A percentile compares a stretch with the other conserved stretches of the same genome.
Conservation (phyloP, 75 land plant species). For the Azolla pinnata region DNA sequence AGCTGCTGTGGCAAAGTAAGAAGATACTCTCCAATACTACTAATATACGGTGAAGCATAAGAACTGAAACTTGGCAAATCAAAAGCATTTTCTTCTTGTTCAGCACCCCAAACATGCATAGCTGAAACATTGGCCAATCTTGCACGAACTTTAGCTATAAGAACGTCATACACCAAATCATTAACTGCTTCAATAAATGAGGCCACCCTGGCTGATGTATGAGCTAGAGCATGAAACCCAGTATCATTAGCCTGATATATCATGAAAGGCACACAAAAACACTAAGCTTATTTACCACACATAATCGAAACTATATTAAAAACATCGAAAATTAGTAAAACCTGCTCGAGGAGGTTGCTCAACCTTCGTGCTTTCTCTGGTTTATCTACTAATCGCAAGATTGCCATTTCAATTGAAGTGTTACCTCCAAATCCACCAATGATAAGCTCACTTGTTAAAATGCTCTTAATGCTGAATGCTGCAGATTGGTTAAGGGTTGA, state of each 20-base stretch:
- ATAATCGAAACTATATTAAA: no score
- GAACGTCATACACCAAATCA: conserved; percentile 94
- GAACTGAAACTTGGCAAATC: conserved; percentile 84
- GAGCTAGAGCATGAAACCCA: conserved; percentile 90
- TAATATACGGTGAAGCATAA: conserved; percentile 75
- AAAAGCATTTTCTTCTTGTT: conserved; percentile 59
- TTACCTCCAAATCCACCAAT: conserved; percentile 18
- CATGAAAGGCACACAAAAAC: no score
- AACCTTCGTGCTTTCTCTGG: conserved; percentile 80
- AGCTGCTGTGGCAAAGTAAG: conserved; percentile 94
- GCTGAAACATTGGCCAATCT: conserved; percentile 60
- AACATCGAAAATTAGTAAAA: no score
- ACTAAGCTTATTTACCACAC: no score
- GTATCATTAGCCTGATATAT: conserved; percentile 99
- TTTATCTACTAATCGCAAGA: conserved; percentile 55
- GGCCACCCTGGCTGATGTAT: conserved; percentile 76
- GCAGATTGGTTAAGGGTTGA: conserved; percentile 32
- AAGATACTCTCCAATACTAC: conserved; percentile 92
- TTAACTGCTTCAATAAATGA: conserved; percentile 83
- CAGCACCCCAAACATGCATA: conserved; percentile 73
- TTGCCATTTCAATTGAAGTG: conserved; percentile 64
- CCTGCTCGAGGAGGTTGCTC: conserved; percentile 81
- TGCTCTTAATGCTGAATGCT: background rate
- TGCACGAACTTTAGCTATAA: conserved; percentile 76
- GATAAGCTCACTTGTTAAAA: background rate